Evolutionary conservation across 2,329 filamentous ascomycete species (phyloP), one percentile per base, ranked within the genome.

Genomic region (Beauveria asiatica): DNA sequence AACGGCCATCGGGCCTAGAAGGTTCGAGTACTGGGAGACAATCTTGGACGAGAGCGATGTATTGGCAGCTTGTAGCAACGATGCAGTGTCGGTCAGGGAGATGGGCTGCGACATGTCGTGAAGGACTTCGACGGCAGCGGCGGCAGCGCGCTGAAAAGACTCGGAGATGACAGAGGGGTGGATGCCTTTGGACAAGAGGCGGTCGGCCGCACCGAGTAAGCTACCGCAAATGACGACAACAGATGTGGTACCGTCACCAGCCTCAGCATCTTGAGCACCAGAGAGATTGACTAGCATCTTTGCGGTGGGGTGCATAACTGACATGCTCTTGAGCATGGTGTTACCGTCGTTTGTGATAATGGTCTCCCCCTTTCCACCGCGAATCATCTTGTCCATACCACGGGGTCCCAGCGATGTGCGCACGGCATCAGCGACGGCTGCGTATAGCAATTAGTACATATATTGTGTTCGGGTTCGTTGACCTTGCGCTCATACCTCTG

Each of bases 301-400:
- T 56, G 94, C 94, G 53, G 95, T 96, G n/a, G 94, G 94, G 73
- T 99, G 94, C 88, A 99, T 92, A 67, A 99, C 94, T 66, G 90
- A 89, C 94, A 99, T 97, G 80, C 93, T 93, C 79, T 90, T 96
- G 72, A 99, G 80, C 93, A 99, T 99, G 61, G 94, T 99, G 80
- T 95, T 96, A 74, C 94, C 94, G 77, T 99, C 94, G 81, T 99
- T 99, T 71, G 94, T 99, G 78, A 99, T 99, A 75, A 97, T 94
- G 61, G 92, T 97, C 76, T 96, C 90, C 78, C 93, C 94, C 79
- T 91, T 96, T 73, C 92, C 90, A 62, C 89, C 95, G 81, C 95
- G 89, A 70, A 99, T 97, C 92, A 97, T 97, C 82, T 97, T 97
- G 80, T 97, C 92, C 92, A 97, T 97, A 72, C 94, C 94, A 76